Percentiles rank a stretch among this genome's conserved stretches.
These are phyloP conservation scores for Thelonectria olida DNA, from an alignment of 2,329 filamentous ascomycete genomes.

Conservation along the genomic window DNA sequence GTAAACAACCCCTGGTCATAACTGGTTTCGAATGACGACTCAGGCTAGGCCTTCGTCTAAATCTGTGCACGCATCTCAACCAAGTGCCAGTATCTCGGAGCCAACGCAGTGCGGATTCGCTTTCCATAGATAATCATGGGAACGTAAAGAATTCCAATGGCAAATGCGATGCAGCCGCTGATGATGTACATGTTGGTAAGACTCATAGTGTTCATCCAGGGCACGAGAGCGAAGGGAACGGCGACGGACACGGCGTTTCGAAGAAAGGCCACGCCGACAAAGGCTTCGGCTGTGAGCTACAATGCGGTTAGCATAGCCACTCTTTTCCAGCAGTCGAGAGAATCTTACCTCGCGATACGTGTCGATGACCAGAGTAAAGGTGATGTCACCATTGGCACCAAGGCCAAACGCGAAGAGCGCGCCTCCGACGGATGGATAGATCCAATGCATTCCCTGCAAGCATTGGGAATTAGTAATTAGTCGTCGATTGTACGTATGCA, in stretches of 20 bases:
- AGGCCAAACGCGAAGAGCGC: conserved; percentile 50
- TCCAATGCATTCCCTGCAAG: conserved; percentile 54
- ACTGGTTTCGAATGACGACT: too few species aligned
- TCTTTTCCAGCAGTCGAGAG: not conserved
- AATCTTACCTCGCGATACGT: conserved; percentile 41
- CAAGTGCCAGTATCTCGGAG: conserved; percentile 36
- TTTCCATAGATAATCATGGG: conserved; percentile 47
- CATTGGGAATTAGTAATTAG: too few species aligned
- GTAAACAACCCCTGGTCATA: too few species aligned
- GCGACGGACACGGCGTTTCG: conserved; percentile 44
- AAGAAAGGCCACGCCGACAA: conserved; percentile 44
- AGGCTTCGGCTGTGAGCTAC: conserved; percentile 39
- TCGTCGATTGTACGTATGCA: accelerated
- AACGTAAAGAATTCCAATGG: conserved; percentile 34
- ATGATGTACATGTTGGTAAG: conserved; percentile 43
- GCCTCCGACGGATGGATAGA: conserved; percentile 49
- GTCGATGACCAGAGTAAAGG: conserved; percentile 48
- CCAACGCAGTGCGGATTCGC: conserved; percentile 32
- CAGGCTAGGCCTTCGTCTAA: too few species aligned
- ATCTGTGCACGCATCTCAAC: conserved; percentile 29
- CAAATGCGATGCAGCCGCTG: conserved; percentile 34
- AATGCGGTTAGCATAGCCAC: accelerated
- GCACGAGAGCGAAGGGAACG: conserved; percentile 40
- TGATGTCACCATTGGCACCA: conserved; percentile 48
- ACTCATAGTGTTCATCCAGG: conserved; percentile 45